Evolutionary conservation across 352 stramenopile genomes (phyloP), one percentile per base, ranked within the genome.

Genomic region (Phytopythium vexans): DNA sequence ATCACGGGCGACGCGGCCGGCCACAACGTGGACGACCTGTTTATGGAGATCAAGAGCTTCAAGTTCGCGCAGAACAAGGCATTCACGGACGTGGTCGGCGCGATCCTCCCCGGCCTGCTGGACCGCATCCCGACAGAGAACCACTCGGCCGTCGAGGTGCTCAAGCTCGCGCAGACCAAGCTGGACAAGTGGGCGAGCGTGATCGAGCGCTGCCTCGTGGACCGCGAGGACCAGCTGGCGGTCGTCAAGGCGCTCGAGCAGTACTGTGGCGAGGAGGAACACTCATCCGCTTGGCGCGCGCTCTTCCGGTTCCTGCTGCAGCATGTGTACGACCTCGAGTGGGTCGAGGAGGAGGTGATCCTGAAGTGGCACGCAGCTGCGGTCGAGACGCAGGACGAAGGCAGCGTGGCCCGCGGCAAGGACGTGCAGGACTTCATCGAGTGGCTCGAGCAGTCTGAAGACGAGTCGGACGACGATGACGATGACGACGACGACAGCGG

Each of bases 281-380:
- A 71, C 41, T 60, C 88, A 7, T 52, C 52, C 9, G 48, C 77
- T 39, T 95, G 77, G 63, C 74, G 82, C n/a, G 76, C 78, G 14
- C 67, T 94, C 10, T 98, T 98, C 66, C 91, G 94, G 43, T 97
- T 97, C 64, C 60, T 98, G 42, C 71, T 98, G 43, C 93, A 98
- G 70, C 96, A 83, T 8, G 79, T 97, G 51, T 92, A 98, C 70
- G 88, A 98, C 56, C 64, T 97, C 41, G 94, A 98, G 49, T 94
- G 96, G 77, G 72, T 98, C 14, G 79, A 77, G 36, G 94, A 98
- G 41, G 92, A 98, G 31, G 83, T 92, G 16, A 95, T 98, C 55
- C 71, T 98, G 38, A 70, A 85, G 42, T 98, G 93, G 93, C 80
- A 96, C 44, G 72, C 61, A 31, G 68, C 48, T 4, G 40, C 31